Conservation (phyloP, 2,329 filamentous ascomycete genomes). For the Neopestalotiopsis rosae region DNA sequence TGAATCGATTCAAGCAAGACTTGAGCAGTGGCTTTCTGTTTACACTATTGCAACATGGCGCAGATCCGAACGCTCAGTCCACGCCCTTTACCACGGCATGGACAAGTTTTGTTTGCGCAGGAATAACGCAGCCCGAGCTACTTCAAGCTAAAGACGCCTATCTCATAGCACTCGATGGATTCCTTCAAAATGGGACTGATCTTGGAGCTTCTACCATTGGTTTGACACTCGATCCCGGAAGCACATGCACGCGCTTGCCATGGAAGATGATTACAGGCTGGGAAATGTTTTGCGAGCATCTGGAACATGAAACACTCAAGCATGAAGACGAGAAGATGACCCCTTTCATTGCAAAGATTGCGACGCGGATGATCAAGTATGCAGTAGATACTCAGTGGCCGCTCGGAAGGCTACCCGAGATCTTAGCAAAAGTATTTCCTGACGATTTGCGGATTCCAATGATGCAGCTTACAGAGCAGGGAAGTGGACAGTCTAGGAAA, state of each 20-base stretch:
- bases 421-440: background rate
- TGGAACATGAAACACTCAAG: background rate
- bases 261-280: background rate
- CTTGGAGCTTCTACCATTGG: background rate
- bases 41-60: background rate
- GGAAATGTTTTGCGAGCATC: constrained; percentile 4
- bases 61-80: background rate
- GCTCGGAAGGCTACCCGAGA: background rate
- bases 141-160: background rate
- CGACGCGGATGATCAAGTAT: background rate
- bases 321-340: background rate
- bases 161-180: background rate
- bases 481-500: background rate
- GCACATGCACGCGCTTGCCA: background rate
- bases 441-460: background rate
- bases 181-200: background rate
- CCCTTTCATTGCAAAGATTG: background rate
- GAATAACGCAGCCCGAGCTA: background rate
- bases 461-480: background rate
- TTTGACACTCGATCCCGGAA: background rate
- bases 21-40: background rate
- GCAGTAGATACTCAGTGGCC: background rate
- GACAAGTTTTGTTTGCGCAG: constrained; percentile 1
- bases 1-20: too few relatives aligned
- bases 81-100: background rate